Base-by-base conservation (phyloP, 345 rosid species). In the Draba incana region DNA sequence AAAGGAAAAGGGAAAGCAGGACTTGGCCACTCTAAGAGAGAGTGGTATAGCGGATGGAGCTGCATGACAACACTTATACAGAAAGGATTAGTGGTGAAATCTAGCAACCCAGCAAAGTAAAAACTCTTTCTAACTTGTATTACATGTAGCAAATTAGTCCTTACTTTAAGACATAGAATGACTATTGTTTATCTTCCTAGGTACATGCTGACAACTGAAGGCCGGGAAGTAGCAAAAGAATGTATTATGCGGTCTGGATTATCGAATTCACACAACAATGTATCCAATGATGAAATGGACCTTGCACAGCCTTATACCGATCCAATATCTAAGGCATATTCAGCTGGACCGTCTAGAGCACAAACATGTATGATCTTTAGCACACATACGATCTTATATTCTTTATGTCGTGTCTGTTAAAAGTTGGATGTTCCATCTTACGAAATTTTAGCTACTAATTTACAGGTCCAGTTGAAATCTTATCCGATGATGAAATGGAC, bases 31-130 rank as follows among this genome's bases (percentile, higher is more conserved):
- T 87, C 97, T 68, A 51, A 83, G 42, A 87, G 85, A 75, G 96
- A 87, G 68, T 88, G 96, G 95, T 91, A 91, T 68, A 85, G 77
- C 59, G 97, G 97, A 80, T 93, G 99, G 99, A 90, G 76, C 78
- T 90, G 95, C 82, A 93, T 93, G 99, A 75, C 77, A 60, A 90
- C 83, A 39, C 78, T 90, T 82, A 80, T 88, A 77, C 75, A 79
- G 1, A 93, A 86, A 71, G 97, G 99, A 79, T 81, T 90, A 64
- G 95, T 93, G 57, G 91, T 82, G 68, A 93, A 86, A 79, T 88
- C 92, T 25, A 91, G 97, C 80, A 85, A 87, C 78, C 97, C 98
- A 12, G 97, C 97, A 68, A 93, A 88, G 98, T 93, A 81, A 37
- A 78, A 68, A 39, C 51, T 50, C 38, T 30, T 52, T 33, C 45